Conservation (phyloP, 2,329 filamentous ascomycete species). For the Ophiostoma novo-ulmi region DNA sequence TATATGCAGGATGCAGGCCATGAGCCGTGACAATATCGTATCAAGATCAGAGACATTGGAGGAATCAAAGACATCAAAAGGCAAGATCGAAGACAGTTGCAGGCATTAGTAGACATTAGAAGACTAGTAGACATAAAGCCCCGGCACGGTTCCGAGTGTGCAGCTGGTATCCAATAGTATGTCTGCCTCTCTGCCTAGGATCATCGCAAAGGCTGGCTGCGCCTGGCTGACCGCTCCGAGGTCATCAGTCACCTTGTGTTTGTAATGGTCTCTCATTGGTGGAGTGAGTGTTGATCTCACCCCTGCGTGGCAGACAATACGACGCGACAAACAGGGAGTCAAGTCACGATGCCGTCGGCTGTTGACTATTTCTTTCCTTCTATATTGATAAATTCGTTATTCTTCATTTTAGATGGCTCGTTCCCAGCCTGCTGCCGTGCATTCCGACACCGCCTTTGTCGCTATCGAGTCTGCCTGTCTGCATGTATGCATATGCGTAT, state of each 20-base stretch:
- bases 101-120: not conserved
- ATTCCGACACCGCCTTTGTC: constrained; percentile 5
- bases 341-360: not conserved
- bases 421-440: not conserved
- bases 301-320: not conserved
- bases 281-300: not conserved
- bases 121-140: not conserved
- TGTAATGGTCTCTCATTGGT: not conserved
- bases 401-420: not conserved
- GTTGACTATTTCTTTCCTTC: not conserved
- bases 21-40: not conserved
- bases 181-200: not conserved
- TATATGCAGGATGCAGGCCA: not conserved
- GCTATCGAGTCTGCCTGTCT: not conserved
- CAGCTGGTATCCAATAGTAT: not conserved
- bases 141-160: not conserved
- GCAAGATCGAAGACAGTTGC: not conserved
- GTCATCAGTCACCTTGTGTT: not conserved
- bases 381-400: not conserved
- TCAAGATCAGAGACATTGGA: not conserved
- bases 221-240: constrained; percentile 4
- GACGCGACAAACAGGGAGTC: not conserved
- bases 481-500: not conserved
- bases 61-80: not conserved
- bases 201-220: not conserved